phyloP scores from a whole-genome alignment of 768 basidiomycete genomes.

The Leccinum disarticulatum region DNA sequence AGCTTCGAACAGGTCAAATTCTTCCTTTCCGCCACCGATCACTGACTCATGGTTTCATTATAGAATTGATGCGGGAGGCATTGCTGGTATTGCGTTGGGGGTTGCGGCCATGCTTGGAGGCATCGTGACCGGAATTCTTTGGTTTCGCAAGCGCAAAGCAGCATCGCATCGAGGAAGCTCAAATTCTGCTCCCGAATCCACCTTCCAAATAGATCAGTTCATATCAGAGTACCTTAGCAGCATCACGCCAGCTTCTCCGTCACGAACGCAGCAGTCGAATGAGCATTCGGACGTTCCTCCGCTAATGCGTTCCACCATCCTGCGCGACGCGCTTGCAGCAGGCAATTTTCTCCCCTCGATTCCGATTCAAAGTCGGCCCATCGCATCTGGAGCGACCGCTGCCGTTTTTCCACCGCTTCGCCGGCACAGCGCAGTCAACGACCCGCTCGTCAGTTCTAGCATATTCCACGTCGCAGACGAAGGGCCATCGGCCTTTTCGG shows the following conservation, averaged over 20 bases:
- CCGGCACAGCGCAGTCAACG: neutral
- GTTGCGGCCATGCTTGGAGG: conserved; percentile 2
- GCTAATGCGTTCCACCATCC: conserved; percentile 9
- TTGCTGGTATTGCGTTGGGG: conserved; percentile 11
- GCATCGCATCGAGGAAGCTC: neutral
- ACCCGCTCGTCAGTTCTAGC: neutral
- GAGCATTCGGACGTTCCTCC: neutral
- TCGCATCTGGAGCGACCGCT: neutral
- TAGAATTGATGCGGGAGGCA: conserved; percentile 14
- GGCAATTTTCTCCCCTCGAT: neutral
- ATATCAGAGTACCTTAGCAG: neutral
- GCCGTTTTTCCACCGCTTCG: conserved; percentile 2
- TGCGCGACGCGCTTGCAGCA: conserved; percentile 9
- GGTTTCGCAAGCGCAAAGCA: conserved; percentile 9
- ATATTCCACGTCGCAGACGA: neutral
- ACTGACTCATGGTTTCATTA: conserved; percentile 5
- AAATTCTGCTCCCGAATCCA: neutral
- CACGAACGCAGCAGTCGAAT: neutral
- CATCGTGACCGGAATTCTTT: conserved; percentile 5
- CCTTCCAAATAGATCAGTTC: conserved; percentile 7
- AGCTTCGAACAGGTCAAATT: conserved; percentile 11
- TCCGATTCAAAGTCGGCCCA: neutral
- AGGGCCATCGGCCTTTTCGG: neutral
- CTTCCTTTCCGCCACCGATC: neutral
- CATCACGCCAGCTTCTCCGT: neutral